Evolutionary conservation across 345 rosid species (phyloP).

Genomic region (Salix caprea): DNA sequence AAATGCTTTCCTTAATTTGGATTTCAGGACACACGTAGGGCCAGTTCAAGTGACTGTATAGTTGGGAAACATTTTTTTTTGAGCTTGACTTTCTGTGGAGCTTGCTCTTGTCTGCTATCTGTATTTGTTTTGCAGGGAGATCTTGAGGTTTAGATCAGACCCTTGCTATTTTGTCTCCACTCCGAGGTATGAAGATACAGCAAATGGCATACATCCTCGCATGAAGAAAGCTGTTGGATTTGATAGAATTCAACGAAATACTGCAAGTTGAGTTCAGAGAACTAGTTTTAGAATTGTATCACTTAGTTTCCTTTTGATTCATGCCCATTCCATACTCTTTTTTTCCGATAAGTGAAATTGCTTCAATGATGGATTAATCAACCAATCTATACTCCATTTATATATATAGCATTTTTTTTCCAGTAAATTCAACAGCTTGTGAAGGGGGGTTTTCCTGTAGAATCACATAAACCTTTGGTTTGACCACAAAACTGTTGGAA

Average conservation of each 20-base stretch:
- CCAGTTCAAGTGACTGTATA: not conserved
- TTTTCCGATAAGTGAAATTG: too few species aligned
- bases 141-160: not conserved
- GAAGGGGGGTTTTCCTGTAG: too few species aligned
- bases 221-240: not conserved
- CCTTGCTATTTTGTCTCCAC: not conserved
- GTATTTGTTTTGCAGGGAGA: not conserved
- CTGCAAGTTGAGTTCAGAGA: too few species aligned
- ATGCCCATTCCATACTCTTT: not conserved
- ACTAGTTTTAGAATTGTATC: too few species aligned
- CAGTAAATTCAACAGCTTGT: not conserved
- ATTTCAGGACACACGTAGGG: not conserved
- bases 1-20: not conserved
- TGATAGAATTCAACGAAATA: too few species aligned
- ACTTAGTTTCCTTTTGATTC: not conserved
- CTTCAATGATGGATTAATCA: not conserved
- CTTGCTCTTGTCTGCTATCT: not conserved
- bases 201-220: not conserved
- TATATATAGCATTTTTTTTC: not conserved
- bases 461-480: not conserved
- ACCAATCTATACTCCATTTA: not conserved
- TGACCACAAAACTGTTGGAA: too few species aligned
- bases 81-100: not conserved
- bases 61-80: not conserved
- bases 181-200: not conserved